Base-by-base conservation (phyloP, 345 rosid species). In the Linum usitatissimum region DNA sequence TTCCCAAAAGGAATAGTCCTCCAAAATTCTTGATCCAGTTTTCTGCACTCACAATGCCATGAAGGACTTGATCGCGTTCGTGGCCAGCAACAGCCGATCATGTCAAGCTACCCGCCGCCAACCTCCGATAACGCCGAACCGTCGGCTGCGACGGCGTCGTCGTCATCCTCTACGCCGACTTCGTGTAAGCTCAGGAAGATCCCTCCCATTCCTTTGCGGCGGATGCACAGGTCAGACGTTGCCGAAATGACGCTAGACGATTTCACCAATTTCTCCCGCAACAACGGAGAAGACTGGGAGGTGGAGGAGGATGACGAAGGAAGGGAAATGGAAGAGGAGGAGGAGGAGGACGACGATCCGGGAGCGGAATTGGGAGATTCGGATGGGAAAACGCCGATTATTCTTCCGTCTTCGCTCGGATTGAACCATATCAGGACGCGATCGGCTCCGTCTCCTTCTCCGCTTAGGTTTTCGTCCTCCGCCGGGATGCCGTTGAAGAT, bases 371-470 rank as follows among this genome's bases (percentile, higher is more conserved):
- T 2, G n/a, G 2, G 57, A 1, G 39, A 20, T 45, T 6, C 23
- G 48, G 66, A 61, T 57, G 54, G 56, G 48, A 75, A 69, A 58
- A 49, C 81, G 18, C 51, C 84, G 28, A 79, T 81, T 21, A 80
- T 85, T 61, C 62, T 77, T 8, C 77, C 93, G 56, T 83, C 93
- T 5, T 72, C 84, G 17, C 79, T 87, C 15, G 87, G 92, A 60
- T 73, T 93, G 62, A 90, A 93, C 61, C 84, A 83, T 57, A 93
- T 93, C 59, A 80, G 69, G 71, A 93, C 97, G 30, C 88, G 81
- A 68, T 87, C 91, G 14, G 59, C 57, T 64, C 73, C 80, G 10
- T 60, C 74, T 28, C 78, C 71, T 13, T 84, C 91, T 58, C 83
- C 90, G 65, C 79, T 87, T 53, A 70, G 90, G 60, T 75, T 83